A percentile compares a stretch with the other conserved stretches of the same genome.
These are phyloP conservation scores for Fusarium hostae DNA, from an alignment of 2,329 filamentous ascomycete species.

Conservation along the genomic window DNA sequence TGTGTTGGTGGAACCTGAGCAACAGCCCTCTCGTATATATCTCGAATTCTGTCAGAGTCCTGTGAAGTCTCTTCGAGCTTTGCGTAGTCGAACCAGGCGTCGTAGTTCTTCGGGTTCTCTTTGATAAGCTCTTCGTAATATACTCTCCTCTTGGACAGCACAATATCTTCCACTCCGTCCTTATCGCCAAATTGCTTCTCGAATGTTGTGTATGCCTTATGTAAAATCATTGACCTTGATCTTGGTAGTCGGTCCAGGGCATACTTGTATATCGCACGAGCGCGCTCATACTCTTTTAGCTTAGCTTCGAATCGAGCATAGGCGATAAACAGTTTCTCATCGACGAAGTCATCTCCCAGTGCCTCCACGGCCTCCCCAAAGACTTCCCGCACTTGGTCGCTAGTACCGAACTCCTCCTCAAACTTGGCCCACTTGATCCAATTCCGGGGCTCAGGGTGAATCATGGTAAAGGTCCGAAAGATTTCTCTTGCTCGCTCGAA, in stretches of 20 bases:
- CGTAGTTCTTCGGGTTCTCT: slow-evolving; percentile 96
- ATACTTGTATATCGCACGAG: slow-evolving; percentile 96
- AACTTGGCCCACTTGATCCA: slow-evolving; percentile 99
- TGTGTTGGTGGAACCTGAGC: slow-evolving; percentile 94
- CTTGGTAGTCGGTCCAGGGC: slow-evolving; percentile 91
- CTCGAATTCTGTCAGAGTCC: slow-evolving; percentile 84
- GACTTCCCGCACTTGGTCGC: slow-evolving; percentile 90
- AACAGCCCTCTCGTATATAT: slow-evolving; percentile 95
- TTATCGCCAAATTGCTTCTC: slow-evolving; percentile 97
- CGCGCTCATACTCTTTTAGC: slow-evolving; percentile 93
- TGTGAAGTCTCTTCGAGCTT: slow-evolving; percentile 87
- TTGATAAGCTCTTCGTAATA: slow-evolving; percentile 95
- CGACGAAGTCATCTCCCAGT: slow-evolving; percentile 92
- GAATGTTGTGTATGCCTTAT: slow-evolving; percentile 96
- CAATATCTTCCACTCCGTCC: slow-evolving; percentile 94
- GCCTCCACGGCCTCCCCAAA: slow-evolving; percentile 90
- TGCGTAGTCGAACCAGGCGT: slow-evolving; percentile 96
- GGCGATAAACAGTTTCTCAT: slow-evolving; percentile 93
- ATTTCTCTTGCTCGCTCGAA: slow-evolving; percentile 90
- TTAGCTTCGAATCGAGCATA: slow-evolving; percentile 97
- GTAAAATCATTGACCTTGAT: slow-evolving; percentile 83
- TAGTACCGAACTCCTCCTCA: slow-evolving; percentile 94
- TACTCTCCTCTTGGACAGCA: slow-evolving; percentile 91
- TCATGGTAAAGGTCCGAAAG: slow-evolving; percentile 88
- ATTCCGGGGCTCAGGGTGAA: slow-evolving; percentile 93